These are phyloP conservation scores for Sinapis alba DNA, from an alignment of 441 rosid genomes.

Conservation along the genomic window DNA sequence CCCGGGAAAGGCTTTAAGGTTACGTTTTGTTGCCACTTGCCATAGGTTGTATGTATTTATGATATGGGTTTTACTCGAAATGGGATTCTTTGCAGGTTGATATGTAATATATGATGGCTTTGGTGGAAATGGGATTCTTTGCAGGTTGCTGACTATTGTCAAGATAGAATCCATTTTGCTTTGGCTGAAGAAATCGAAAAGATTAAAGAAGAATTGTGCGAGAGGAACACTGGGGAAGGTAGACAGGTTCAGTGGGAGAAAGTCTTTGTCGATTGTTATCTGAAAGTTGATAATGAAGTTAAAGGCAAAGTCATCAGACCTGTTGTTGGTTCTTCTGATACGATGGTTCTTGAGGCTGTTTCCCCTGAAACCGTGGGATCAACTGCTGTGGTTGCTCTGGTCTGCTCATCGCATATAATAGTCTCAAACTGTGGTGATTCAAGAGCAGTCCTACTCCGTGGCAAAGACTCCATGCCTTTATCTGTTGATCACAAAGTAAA, in stretches of 20 bases:
- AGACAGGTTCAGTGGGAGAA: constrained; percentile 75
- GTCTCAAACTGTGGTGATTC: constrained; percentile 4
- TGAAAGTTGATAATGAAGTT: constrained; percentile 70
- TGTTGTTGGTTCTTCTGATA: constrained; percentile 40
- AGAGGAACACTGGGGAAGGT: constrained; percentile 44
- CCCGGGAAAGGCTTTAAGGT: not conserved
- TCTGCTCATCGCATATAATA: not conserved
- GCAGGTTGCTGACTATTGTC: constrained; percentile 91
- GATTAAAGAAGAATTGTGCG: constrained; percentile 44
- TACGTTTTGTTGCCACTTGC: constrained; percentile 10
- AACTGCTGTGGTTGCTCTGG: not conserved
- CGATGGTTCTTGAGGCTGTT: not conserved
- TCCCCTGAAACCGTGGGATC: not conserved
- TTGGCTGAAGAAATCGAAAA: constrained; percentile 72
- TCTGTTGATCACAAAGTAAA: constrained; percentile 83
- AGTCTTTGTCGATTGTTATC: constrained; percentile 67
- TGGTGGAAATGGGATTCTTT: constrained; percentile 11
- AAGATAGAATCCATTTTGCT: constrained; percentile 65
- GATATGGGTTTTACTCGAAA: constrained; percentile 32
- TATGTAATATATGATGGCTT: constrained; percentile 20
- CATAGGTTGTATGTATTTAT: constrained; percentile 28
- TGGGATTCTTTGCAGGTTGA: constrained; percentile 36
- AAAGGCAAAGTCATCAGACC: constrained; percentile 58
- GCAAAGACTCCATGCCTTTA: constrained; percentile 41
- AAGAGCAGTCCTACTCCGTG: not conserved